Base-by-base conservation (phyloP, 495 filamentous ascomycete species). In the Viridothelium virens region DNA sequence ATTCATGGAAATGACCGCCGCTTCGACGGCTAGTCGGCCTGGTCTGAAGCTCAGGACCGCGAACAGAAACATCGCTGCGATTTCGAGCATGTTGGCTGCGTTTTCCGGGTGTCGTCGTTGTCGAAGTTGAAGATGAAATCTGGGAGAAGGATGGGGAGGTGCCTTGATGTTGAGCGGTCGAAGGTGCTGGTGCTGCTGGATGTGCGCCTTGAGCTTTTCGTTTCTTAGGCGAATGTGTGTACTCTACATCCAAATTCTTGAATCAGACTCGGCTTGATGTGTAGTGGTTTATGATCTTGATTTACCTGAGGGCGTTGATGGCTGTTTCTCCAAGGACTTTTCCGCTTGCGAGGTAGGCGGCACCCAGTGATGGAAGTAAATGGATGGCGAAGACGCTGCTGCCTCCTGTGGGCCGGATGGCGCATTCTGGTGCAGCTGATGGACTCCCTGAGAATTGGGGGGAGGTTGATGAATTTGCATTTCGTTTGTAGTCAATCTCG, bases 361-460 rank as follows among this genome's bases (percentile, higher is more conserved):
- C 64, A 91, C 86, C 90, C 90, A 96, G 71, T 96, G 91, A 72
- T 96, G 92, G 68, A 96, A 96, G 73, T 91, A 95, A 62, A 96
- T 88, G 14, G 86, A 86, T 1, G 86, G 82, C 6, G 90, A 87
- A 7, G 85, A 82, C 47, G 84, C 77, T 63, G 82, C 73, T 61
- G 77, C 77, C 63, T 86, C 81, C 65, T 86, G 81, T 65, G 83
- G 82, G 62, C 5, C 36, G 12, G 31, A 68, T 47, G 12, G 66
- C 63, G 77, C 75, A 38, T 77, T 82, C 68, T 83, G 83, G 63
- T 83, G 80, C 62, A 83, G 73, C 53, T 71, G 67, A 67, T 80
- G 80, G 41, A 78, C 74, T 38, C 70, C 74, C 9, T 73, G 69
- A 56, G 76, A 74, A 66, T 76, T 74, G 63, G 74, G 69, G 37